Evolutionary conservation across 805 yeast species (phyloP).

Genomic region (Schwanniomyces pseudopolymorphus): DNA sequence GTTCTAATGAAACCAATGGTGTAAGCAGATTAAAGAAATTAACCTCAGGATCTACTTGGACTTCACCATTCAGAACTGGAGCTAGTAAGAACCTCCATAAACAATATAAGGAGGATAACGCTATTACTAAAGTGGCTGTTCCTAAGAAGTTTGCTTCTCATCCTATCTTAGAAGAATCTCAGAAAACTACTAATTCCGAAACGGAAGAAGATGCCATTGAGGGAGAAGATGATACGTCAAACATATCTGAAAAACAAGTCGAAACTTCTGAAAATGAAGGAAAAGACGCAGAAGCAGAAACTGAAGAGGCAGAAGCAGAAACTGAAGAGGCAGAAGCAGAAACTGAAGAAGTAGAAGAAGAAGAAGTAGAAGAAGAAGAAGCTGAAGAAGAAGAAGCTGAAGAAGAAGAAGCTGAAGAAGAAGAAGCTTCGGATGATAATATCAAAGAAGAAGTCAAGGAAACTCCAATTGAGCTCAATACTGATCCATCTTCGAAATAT

Average conservation of each 20-base stretch:
- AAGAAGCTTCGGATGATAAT: conserved; percentile 26
- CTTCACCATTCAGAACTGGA: conserved; percentile 40
- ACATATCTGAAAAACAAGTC: conserved; percentile 1
- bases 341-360: conserved; percentile 16
- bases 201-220: conserved; percentile 47
- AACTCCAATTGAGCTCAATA: conserved; percentile 33
- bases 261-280: background rate
- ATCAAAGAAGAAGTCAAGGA: conserved; percentile 27
- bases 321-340: conserved; percentile 14
- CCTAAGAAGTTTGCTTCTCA: conserved; percentile 42
- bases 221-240: background rate
- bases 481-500: conserved; percentile 31
- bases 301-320: conserved; percentile 1
- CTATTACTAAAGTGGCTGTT: conserved; percentile 31
- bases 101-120: conserved; percentile 35
- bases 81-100: conserved; percentile 29
- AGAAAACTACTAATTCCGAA: conserved; percentile 14
- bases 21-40: conserved; percentile 25
- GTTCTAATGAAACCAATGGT: conserved; percentile 5
- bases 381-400: conserved; percentile 5
- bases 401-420: conserved; percentile 7
- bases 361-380: conserved; percentile 5
- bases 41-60: conserved; percentile 35
- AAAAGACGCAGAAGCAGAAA: background rate
- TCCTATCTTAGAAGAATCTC: conserved; percentile 36